Percentiles rank a stretch among this genome's conserved stretches.
Evolutionary conservation across 129 eudicot genomes (phyloP).

Genomic region (Lactuca saligna): DNA sequence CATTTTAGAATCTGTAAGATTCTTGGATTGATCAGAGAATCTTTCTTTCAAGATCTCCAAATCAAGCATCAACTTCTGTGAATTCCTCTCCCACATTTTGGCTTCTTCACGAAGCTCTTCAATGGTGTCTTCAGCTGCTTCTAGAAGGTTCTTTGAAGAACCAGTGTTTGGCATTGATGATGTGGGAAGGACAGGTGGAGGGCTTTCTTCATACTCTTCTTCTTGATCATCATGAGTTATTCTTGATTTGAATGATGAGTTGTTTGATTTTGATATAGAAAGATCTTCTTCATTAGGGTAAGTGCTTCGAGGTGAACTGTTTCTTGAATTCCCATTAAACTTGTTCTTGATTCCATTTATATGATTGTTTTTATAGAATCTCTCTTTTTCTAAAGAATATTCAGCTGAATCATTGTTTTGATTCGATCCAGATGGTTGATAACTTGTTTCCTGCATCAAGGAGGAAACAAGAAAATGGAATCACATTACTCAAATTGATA

Average conservation of each 20-base stretch:
- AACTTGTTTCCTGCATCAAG: constrained; percentile 54
- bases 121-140: constrained; percentile 79
- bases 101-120: constrained; percentile 86
- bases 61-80: constrained; percentile 62
- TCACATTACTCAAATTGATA: constrained; percentile 2
- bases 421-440: constrained; percentile 40
- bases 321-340: constrained; percentile 23
- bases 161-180: constrained; percentile 36
- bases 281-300: constrained; percentile 41
- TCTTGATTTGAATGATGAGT: constrained; percentile 47
- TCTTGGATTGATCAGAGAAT: constrained; percentile 47
- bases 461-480: constrained; percentile 22
- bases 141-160: constrained; percentile 67
- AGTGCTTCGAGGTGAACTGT: constrained; percentile 33
- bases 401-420: constrained; percentile 44
- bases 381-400: constrained; percentile 39
- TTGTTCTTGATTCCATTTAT: constrained; percentile 35
- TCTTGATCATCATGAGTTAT: constrained; percentile 34
- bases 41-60: constrained; percentile 62
- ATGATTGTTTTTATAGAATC: constrained; percentile 27
- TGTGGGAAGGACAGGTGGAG: constrained; percentile 24
- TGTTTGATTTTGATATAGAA: constrained; percentile 51
- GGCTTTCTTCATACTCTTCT: constrained; percentile 37
- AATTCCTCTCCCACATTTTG: constrained; percentile 87
- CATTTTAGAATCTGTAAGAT: constrained; percentile 43